phyloP scores from a whole-genome alignment of 1,284 basidiomycete genomes.

The Pisolithus thermaeus region DNA sequence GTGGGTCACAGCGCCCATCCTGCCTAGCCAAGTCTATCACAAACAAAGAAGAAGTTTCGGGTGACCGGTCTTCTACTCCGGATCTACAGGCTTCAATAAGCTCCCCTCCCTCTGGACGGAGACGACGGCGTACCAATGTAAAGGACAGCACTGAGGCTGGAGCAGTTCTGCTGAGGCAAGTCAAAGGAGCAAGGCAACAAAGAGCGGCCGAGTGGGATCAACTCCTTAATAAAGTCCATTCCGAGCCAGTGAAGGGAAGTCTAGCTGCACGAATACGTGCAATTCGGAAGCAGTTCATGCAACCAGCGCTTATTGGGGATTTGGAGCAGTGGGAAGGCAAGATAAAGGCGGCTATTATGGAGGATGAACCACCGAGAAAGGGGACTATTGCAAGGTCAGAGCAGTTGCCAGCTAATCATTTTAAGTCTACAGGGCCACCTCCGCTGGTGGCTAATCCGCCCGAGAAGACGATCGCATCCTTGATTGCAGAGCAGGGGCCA shows the following conservation, averaged over 20 bases:
- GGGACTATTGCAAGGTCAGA: slow-evolving; percentile 30
- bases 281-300: slow-evolving; percentile 50
- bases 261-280: slow-evolving; percentile 46
- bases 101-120: not conserved
- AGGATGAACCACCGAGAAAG: slow-evolving; percentile 45
- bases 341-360: slow-evolving; percentile 48
- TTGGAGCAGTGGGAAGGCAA: slow-evolving; percentile 56
- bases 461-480: slow-evolving; percentile 48
- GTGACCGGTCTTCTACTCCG: slow-evolving; percentile 7
- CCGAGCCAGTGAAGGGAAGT: slow-evolving; percentile 43
- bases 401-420: slow-evolving; percentile 11
- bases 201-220: slow-evolving; percentile 61
- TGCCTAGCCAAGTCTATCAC: slow-evolving; percentile 37
- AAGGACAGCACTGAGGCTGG: slow-evolving; percentile 39
- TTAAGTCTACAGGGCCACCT: slow-evolving; percentile 23
- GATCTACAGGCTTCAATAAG: not conserved
- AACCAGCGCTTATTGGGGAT: slow-evolving; percentile 46
- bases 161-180: slow-evolving; percentile 49
- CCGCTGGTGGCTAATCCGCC: slow-evolving; percentile 37
- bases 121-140: not conserved
- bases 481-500: slow-evolving; percentile 56
- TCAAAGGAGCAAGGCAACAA: slow-evolving; percentile 46
- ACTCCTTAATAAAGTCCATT: slow-evolving; percentile 49
- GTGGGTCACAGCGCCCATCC: slow-evolving; percentile 27
- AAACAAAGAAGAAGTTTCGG: slow-evolving; percentile 7